phyloP scores from a whole-genome alignment of 495 filamentous ascomycete species.

The Aspergillus affinis region DNA sequence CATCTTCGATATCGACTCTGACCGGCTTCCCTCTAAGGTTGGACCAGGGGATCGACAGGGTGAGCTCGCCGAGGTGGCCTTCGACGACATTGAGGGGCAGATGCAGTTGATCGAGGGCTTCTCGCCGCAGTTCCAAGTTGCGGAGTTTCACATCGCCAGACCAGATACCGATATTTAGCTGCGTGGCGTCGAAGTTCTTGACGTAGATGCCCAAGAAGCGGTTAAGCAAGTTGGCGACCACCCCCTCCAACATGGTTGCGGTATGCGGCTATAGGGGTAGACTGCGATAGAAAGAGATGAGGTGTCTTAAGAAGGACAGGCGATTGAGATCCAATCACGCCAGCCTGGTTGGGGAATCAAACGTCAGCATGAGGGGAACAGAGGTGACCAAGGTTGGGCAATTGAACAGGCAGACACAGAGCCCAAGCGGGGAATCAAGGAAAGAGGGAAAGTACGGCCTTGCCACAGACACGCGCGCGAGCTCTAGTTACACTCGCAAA shows the following conservation, averaged over 20 bases:
- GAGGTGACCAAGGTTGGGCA: neutral
- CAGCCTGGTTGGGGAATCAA: conserved; percentile 4
- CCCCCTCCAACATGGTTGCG: conserved; percentile 63
- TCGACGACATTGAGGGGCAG: conserved; percentile 95
- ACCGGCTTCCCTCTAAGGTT: conserved; percentile 93
- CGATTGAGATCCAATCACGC: neutral
- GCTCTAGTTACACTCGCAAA: conserved; percentile 24
- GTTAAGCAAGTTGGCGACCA: conserved; percentile 89
- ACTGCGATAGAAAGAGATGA: conserved; percentile 20
- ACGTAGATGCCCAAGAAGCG: conserved; percentile 99
- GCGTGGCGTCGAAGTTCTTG: conserved; percentile 95
- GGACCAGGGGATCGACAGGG: conserved; percentile 92
- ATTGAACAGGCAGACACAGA: neutral
- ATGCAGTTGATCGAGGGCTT: conserved; percentile 94
- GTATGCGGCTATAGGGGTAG: conserved; percentile 37
- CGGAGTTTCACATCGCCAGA: conserved; percentile 92
- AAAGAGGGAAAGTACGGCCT: conserved; percentile 4
- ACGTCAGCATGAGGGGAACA: conserved; percentile 2
- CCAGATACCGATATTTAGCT: conserved; percentile 98
- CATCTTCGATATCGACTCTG: conserved; percentile 92
- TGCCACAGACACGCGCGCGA: conserved; percentile 14
- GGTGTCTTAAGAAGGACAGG: conserved; percentile 1
- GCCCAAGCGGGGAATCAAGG: conserved; percentile 4
- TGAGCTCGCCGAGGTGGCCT: conserved; percentile 88
- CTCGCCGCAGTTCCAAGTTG: conserved; percentile 85